These are phyloP conservation scores for Apodospora peruviana DNA, from an alignment of 495 filamentous ascomycete species.

Conservation along the genomic window DNA sequence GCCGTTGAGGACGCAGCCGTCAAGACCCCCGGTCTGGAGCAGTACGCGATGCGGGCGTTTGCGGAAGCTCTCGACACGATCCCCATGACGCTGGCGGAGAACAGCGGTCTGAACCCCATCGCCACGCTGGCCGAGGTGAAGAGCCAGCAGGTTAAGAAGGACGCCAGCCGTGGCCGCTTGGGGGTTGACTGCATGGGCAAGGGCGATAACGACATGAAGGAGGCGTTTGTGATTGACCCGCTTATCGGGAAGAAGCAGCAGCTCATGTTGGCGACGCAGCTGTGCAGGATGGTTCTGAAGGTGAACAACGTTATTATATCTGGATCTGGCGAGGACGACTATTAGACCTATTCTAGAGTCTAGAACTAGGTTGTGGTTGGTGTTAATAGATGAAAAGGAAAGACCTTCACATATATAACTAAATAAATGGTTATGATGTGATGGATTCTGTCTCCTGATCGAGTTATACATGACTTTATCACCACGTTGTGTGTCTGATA, in stretches of 20 bases:
- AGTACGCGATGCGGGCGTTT: conserved; percentile 98
- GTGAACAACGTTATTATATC: conserved; percentile 95
- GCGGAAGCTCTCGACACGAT: conserved; percentile 90
- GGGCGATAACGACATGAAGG: conserved; percentile 92
- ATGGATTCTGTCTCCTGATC: too few relatives aligned
- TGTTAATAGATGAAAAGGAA: background rate
- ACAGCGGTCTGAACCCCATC: conserved; percentile 92
- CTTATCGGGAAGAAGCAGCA: conserved; percentile 97
- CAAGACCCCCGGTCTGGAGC: conserved; percentile 92
- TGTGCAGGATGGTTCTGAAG: conserved; percentile 99
- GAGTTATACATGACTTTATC: too few relatives aligned
- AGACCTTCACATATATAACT: too few relatives aligned
- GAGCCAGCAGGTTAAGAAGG: conserved; percentile 88
- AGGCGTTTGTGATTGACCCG: conserved; percentile 96
- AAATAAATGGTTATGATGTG: too few relatives aligned
- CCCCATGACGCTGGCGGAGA: conserved; percentile 95
- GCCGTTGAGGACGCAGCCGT: conserved; percentile 93
- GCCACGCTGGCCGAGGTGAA: conserved; percentile 93
- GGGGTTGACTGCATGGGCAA: conserved; percentile 97
- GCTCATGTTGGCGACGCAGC: conserved; percentile 88
- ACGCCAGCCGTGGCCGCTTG: conserved; percentile 57
- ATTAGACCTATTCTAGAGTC: conserved; percentile 48
- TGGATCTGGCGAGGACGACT: conserved; percentile 87
- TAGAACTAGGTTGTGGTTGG: too few relatives aligned
- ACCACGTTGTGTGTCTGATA: too few relatives aligned